Evolutionary conservation across 345 rosid species (phyloP).

Genomic region (Salix viminalis): DNA sequence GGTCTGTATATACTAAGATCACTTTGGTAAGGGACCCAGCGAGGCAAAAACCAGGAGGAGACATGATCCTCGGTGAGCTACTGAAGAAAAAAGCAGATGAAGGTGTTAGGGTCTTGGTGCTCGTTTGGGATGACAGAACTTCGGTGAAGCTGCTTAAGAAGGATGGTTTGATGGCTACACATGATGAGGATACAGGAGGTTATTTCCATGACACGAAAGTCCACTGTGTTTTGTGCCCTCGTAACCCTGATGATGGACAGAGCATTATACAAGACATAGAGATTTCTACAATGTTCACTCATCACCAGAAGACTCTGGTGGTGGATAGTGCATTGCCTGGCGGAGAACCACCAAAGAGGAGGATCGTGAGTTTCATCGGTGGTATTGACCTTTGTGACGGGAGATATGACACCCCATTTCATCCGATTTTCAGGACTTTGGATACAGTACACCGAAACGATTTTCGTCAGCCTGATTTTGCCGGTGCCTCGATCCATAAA

Average conservation of each 20-base stretch:
- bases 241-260: slow-evolving; percentile 40
- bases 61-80: slow-evolving; percentile 46
- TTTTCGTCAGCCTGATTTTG: slow-evolving; percentile 43
- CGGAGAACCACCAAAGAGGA: slow-evolving; percentile 24
- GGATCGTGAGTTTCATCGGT: slow-evolving; percentile 50
- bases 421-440: slow-evolving; percentile 39
- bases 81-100: slow-evolving; percentile 46
- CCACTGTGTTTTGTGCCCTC: slow-evolving; percentile 49
- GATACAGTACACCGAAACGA: slow-evolving; percentile 30
- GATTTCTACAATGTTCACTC: slow-evolving; percentile 46
- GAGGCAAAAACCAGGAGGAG: slow-evolving; percentile 32
- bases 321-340: slow-evolving; percentile 34
- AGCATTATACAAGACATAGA: slow-evolving; percentile 39
- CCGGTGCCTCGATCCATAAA: slow-evolving; percentile 25
- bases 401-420: slow-evolving; percentile 47
- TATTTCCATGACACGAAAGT: slow-evolving; percentile 41
- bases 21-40: slow-evolving; percentile 39
- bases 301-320: slow-evolving; percentile 52
- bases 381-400: slow-evolving; percentile 61
- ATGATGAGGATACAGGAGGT: slow-evolving; percentile 46
- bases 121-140: slow-evolving; percentile 63
- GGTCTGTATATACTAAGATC: slow-evolving; percentile 47
- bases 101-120: slow-evolving; percentile 51
- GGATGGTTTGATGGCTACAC: slow-evolving; percentile 57
- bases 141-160: slow-evolving; percentile 40